Evolutionary conservation across 1,284 basidiomycete genomes (phyloP), one percentile per base, ranked within the genome.

Genomic region (Fomitopsis palustris): DNA sequence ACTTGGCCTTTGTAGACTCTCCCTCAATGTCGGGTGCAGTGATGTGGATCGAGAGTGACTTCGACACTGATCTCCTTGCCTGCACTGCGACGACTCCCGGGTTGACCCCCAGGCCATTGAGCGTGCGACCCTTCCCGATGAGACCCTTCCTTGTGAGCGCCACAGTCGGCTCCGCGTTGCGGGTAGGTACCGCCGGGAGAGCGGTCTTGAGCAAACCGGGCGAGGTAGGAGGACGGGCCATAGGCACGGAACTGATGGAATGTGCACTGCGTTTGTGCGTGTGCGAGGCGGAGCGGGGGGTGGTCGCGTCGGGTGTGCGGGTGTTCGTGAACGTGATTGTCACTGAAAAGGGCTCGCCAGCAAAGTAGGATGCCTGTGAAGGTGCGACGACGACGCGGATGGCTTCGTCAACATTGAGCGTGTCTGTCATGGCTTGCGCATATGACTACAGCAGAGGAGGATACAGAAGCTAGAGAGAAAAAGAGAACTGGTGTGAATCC

Each of bases 321-420:
- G 87, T 90, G 72, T 96, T 97, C 49, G 90, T 90, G 74, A 97
- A 94, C 0, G 92, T 90, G 69, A 98, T 87, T 4, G 85, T 88
- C 17, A 93, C 92, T 6, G 86, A 80, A 73, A 96, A 93, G 0
- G 84, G 78, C 72, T 98, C 95, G 61, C 95, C 95, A 1, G 95
- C 94, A 72, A 96, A 98, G 76, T 92, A 97, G 0, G 93, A 92
- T 0, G 93, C 91, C 63, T 95, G 90, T 0, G 88, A 81, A 3
- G 95, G 95, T 0, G 86, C 81, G 27, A 90, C 85, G 31, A 83
- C 78, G 49, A 91, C 83, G 47, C 85, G 84, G 10, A 91, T 81
- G 39, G 79, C 65, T 41, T 69, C 69, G 62, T 71, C 70, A 4
- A 65, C 6, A 23, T 52, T 38, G 4, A 54, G 21, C 1, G 63